These are phyloP conservation scores for Plenodomus lindquistii DNA, from an alignment of 2,329 filamentous ascomycete species.

Conservation along the genomic window DNA sequence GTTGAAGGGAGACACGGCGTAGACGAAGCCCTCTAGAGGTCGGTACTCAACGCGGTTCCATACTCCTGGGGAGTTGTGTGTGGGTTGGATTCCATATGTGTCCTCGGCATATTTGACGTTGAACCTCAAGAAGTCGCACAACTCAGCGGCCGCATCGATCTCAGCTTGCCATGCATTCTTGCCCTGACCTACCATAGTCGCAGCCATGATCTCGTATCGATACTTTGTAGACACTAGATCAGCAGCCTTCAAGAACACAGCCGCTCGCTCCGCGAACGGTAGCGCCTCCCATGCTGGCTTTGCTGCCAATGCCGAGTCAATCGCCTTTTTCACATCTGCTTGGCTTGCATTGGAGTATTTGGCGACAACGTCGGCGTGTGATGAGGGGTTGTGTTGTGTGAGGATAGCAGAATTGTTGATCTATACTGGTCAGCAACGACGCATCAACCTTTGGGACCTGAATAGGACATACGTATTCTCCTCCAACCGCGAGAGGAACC, in stretches of 20 bases:
- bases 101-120: constrained; percentile 94
- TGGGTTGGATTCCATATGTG: constrained; percentile 83
- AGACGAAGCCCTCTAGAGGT: constrained; percentile 91
- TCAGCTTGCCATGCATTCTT: constrained; percentile 99
- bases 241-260: constrained; percentile 93
- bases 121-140: constrained; percentile 91
- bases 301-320: constrained; percentile 81
- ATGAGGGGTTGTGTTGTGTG: constrained; percentile 79
- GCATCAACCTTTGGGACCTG: neutral
- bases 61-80: constrained; percentile 77
- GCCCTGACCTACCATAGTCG: constrained; percentile 93
- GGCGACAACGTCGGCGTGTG: constrained; percentile 76
- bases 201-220: constrained; percentile 93
- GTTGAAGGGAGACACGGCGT: constrained; percentile 93
- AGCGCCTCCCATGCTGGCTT: constrained; percentile 84
- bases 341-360: constrained; percentile 81
- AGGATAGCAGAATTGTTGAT: constrained; percentile 68
- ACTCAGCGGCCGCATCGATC: constrained; percentile 91
- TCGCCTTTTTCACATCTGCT: constrained; percentile 76
- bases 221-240: constrained; percentile 91
- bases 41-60: constrained; percentile 94
- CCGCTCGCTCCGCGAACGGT: constrained; percentile 87
- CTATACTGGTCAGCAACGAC: constrained; percentile 45
- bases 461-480: constrained; percentile 68
- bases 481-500: constrained; percentile 81